Percentiles rank a stretch among this genome's conserved stretches.
These are phyloP conservation scores for Ceriops tagal DNA, from an alignment of 345 rosid species.

Conservation along the genomic window DNA sequence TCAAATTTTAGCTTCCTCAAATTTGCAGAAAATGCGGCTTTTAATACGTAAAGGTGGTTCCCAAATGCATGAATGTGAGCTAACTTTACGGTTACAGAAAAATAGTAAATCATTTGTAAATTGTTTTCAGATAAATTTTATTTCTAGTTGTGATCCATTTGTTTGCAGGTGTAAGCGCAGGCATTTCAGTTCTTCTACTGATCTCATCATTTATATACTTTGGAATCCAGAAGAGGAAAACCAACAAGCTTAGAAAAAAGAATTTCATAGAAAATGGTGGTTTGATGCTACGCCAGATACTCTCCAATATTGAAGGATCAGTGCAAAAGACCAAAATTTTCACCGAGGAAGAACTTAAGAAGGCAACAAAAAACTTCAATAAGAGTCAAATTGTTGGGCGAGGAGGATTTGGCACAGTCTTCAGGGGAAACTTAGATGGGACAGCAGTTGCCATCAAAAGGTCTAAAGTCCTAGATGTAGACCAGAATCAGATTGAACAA, in stretches of 20 bases:
- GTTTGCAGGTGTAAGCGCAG: constrained; percentile 11
- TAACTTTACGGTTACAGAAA: too few species aligned
- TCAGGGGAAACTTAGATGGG: constrained; percentile 12
- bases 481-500: constrained; percentile 23
- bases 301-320: constrained; percentile 3
- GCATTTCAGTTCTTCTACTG: constrained; percentile 2
- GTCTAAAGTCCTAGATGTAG: constrained; percentile 1
- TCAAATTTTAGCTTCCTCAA: too few species aligned
- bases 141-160: background rate
- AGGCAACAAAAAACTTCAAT: constrained; percentile 31
- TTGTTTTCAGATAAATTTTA: background rate
- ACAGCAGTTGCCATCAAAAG: constrained; percentile 23
- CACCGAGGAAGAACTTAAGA: constrained; percentile 26
- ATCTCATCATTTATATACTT: constrained; percentile 11
- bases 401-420: constrained; percentile 34
- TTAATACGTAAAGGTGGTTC: too few species aligned
- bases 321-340: constrained; percentile 17
- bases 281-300: constrained; percentile 16
- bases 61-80: too few species aligned
- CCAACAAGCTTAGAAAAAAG: constrained; percentile 12
- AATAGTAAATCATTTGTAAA: too few species aligned
- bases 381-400: constrained; percentile 30
- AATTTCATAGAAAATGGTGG: constrained; percentile 28
- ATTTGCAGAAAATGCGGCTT: too few species aligned
- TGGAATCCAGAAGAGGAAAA: constrained; percentile 16